These are phyloP conservation scores for Calocybe gangraenosa DNA, from an alignment of 768 basidiomycete species.

Conservation along the genomic window DNA sequence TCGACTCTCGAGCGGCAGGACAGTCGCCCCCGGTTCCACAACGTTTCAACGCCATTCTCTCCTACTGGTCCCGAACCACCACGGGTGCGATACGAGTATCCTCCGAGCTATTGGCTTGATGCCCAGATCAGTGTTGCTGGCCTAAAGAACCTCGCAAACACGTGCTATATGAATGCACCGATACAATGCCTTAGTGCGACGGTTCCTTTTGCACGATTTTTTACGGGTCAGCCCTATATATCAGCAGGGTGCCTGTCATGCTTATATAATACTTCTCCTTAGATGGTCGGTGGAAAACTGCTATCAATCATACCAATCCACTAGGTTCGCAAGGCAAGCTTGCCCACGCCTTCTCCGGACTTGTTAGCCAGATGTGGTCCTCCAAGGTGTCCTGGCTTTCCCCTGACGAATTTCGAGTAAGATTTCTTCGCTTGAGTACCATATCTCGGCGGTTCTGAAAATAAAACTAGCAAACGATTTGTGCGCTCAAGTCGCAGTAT, in stretches of 20 bases:
- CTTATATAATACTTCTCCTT: conserved; percentile 7
- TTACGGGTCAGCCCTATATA: conserved; percentile 61
- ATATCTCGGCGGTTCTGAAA: not conserved
- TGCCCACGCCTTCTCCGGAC: conserved; percentile 75
- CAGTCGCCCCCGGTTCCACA: conserved; percentile 54
- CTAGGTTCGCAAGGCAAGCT: conserved; percentile 85
- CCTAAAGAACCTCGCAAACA: conserved; percentile 93
- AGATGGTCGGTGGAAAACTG: conserved; percentile 80
- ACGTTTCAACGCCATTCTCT: conserved; percentile 25
- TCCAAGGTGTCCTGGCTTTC: conserved; percentile 79
- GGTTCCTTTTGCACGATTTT: conserved; percentile 89
- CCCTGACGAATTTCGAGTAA: conserved; percentile 80
- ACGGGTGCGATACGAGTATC: conserved; percentile 70
- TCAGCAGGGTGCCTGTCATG: too few relatives aligned
- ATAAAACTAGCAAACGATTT: conserved; percentile 31
- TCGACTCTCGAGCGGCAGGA: conserved; percentile 74
- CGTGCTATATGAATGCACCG: conserved; percentile 99
- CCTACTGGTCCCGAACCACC: conserved; percentile 49
- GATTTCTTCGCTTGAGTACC: conserved; percentile 17
- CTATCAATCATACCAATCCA: conserved; percentile 81
- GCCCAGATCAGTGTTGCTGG: conserved; percentile 76
- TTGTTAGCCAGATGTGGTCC: conserved; percentile 86
- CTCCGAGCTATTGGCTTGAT: conserved; percentile 82
- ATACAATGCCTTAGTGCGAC: conserved; percentile 96
- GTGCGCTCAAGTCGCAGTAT: conserved; percentile 66